Base-by-base conservation (phyloP, 345 rosid genomes). In the Eucalyptus regnans region DNA sequence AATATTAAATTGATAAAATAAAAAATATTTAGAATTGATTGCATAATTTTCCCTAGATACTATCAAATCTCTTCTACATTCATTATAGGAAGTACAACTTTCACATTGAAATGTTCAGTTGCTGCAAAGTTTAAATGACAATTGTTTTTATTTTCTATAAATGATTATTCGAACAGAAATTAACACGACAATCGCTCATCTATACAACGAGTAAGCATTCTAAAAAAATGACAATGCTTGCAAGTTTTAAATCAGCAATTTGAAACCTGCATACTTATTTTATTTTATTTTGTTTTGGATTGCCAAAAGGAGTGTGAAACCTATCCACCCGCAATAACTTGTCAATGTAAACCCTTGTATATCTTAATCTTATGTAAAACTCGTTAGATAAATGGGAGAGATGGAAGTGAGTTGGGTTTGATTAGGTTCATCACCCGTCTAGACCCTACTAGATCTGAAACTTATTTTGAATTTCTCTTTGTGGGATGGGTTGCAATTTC, bases 11-110 rank as follows among this genome's bases (percentile, higher is more conserved):
- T 60, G 66, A 60, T 6, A 60, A 60, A 60, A 27, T 60, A 5
- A 27, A 12, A 62, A 29, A 62, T 27, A 16, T 29, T 62, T 29
- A 62, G 3, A 13, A 62, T 62, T 12, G 68, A 29, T 29, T 62
- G 33, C 0, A 0, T 62, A 62, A 12, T 12, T 62, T 62, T 29
- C 68, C 4, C 0, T 68, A 68, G 6, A 17, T 33, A 33, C 22
- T 17, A 33, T 8, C 7, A 68, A 17, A 33, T 68, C 23, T 68
- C 1, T 64, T 64, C 16, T 10, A 12, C 31, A n/a, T 62, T n/a
- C 37, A 64, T n/a, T 16, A 64, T 64, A n/a, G 76, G 6, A 64
- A 64, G 37, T 64, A 14, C 37, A n/a, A 16, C 37, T 64, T 64
- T 64, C 62, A 23, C 29, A 25, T 56, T 56, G 62, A 56, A 64